Conservation (phyloP, 768 basidiomycete species). For the Ramaria rubella region DNA sequence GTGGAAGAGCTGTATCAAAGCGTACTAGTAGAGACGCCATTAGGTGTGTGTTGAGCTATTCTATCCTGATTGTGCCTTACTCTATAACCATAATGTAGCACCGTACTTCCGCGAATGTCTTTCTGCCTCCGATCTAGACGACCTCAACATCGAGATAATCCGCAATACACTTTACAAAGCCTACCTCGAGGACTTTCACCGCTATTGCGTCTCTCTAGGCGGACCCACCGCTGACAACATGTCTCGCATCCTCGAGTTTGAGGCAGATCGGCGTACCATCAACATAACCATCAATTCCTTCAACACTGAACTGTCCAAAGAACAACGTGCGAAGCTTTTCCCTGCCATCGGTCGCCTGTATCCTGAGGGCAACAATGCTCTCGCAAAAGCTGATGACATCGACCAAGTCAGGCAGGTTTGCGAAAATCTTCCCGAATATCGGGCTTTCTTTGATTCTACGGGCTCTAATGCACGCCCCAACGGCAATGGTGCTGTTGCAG, state of each 20-base stretch:
- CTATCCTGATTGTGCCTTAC: neutral
- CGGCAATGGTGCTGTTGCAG: conserved; percentile 20
- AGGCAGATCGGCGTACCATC: conserved; percentile 93
- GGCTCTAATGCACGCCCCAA: conserved; percentile 17
- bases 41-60: conserved; percentile 54
- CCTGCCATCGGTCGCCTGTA: conserved; percentile 89
- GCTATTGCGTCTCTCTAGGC: conserved; percentile 72
- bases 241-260: conserved; percentile 87
- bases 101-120: conserved; percentile 97
- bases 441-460: conserved; percentile 75
- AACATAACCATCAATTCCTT: conserved; percentile 99
- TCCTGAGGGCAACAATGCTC: conserved; percentile 91
- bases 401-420: conserved; percentile 86
- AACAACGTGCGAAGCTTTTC: conserved; percentile 90
- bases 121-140: conserved; percentile 92
- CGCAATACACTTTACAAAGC: conserved; percentile 98
- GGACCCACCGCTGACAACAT: conserved; percentile 87
- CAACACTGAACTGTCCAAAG: conserved; percentile 90
- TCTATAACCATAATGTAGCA: conserved; percentile 36
- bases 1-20: conserved; percentile 97
- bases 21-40: conserved; percentile 93
- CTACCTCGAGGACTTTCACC: conserved; percentile 95
- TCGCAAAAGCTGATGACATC: conserved; percentile 91
- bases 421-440: conserved; percentile 86
- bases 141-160: conserved; percentile 99